phyloP scores from a whole-genome alignment of 331 rosid species.

The Quercus lobata region DNA sequence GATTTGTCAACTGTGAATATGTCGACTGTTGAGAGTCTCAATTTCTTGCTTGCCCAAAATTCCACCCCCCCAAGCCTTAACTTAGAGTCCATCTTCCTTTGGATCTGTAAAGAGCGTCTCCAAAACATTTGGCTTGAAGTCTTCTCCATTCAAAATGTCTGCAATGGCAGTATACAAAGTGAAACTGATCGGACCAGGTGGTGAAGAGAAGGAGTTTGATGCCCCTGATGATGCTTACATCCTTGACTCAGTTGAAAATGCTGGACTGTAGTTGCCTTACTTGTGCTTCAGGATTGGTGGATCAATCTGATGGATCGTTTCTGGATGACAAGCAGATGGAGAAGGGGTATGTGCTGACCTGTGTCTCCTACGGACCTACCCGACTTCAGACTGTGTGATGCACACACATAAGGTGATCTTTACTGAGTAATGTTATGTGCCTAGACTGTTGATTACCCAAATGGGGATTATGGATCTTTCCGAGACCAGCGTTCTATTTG shows the following conservation, averaged over 20 bases:
- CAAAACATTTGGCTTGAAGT: slow-evolving; percentile 48
- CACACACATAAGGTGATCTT: slow-evolving; percentile 57
- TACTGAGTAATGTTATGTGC: slow-evolving; percentile 5
- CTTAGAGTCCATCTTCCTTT: slow-evolving; percentile 25
- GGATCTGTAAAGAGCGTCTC: slow-evolving; percentile 36
- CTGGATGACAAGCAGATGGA: slow-evolving; percentile 49
- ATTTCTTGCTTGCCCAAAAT: slow-evolving; percentile 24
- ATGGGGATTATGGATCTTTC: neutral
- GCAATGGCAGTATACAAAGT: slow-evolving; percentile 62
- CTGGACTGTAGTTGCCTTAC: slow-evolving; percentile 63
- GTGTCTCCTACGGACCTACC: slow-evolving; percentile 40
- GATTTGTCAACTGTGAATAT: slow-evolving; percentile 30
- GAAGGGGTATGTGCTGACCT: slow-evolving; percentile 41
- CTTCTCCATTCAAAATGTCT: slow-evolving; percentile 44
- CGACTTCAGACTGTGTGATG: slow-evolving; percentile 56
- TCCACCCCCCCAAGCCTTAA: slow-evolving; percentile 17
- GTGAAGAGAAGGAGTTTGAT: slow-evolving; percentile 49
- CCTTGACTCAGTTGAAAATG: slow-evolving; percentile 64
- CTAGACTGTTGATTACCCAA: neutral
- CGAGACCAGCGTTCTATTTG: neutral
- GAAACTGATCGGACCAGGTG: slow-evolving; percentile 63
- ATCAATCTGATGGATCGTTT: slow-evolving; percentile 56
- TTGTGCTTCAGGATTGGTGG: slow-evolving; percentile 54
- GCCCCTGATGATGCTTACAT: slow-evolving; percentile 65
- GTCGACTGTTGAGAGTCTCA: slow-evolving; percentile 32